Conservation (phyloP, 441 rosid genomes). For the Populus tomentosa region DNA sequence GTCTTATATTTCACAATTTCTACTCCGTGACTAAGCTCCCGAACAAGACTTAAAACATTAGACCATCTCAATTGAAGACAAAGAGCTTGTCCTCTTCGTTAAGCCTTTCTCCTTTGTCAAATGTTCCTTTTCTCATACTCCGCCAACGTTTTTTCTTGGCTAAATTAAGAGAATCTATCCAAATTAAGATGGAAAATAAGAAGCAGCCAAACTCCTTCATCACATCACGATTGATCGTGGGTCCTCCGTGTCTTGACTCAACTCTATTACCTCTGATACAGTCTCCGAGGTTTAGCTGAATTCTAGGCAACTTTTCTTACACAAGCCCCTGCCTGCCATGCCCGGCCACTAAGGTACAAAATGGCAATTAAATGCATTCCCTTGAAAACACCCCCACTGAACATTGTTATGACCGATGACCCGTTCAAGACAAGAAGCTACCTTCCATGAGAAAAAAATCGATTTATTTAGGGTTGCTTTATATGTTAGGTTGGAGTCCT, state of each 20-base stretch:
- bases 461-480: too few relatives aligned
- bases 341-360: slow-evolving; percentile 20
- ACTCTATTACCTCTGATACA: background rate
- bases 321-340: background rate
- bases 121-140: background rate
- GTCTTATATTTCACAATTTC: background rate
- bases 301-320: slow-evolving; percentile 1
- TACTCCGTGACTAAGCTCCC: background rate
- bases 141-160: background rate
- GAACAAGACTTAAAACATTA: background rate
- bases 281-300: slow-evolving; percentile 22
- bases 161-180: background rate
- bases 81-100: background rate
- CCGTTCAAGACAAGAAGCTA: slow-evolving; percentile 20
- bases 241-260: background rate
- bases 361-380: background rate
- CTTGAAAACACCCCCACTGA: slow-evolving; percentile 26
- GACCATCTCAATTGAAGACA: background rate
- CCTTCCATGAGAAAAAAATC: slow-evolving; percentile 11
- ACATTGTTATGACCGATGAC: slow-evolving; percentile 29
- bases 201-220: background rate
- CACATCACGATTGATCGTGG: background rate
- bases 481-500: too few relatives aligned
- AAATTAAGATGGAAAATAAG: background rate
- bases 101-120: background rate